phyloP scores from a whole-genome alignment of 1,139 yeast species.

The Candida sojae region DNA sequence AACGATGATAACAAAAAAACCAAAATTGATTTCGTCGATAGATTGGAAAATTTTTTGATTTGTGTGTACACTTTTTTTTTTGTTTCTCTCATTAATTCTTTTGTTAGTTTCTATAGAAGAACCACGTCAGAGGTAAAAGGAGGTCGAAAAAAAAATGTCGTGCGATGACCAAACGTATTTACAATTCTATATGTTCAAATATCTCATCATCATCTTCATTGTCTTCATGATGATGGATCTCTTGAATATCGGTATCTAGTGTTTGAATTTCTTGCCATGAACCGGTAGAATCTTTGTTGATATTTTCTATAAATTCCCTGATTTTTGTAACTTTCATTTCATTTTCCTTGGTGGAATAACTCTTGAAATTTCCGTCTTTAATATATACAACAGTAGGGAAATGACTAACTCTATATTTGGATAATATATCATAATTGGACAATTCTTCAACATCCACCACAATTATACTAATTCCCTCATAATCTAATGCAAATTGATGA shows the following conservation, averaged over 20 bases:
- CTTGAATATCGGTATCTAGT: constrained; percentile 12
- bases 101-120: neutral
- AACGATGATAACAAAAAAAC: too few relatives aligned
- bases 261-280: constrained; percentile 19
- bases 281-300: constrained; percentile 19
- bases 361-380: constrained; percentile 22
- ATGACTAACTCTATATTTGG: constrained; percentile 29
- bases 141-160: neutral
- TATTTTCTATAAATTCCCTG: constrained; percentile 21
- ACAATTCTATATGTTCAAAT: constrained; percentile 16
- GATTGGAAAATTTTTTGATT: neutral
- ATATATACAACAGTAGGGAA: constrained; percentile 37
- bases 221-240: neutral
- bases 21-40: neutral
- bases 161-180: neutral
- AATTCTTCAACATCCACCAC: constrained; percentile 27
- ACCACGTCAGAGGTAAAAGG: constrained; percentile 1
- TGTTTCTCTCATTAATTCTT: neutral
- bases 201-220: constrained; percentile 11
- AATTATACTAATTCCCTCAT: constrained; percentile 21
- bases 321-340: constrained; percentile 22
- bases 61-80: neutral
- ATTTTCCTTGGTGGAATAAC: constrained; percentile 18
- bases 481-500: constrained; percentile 27
- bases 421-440: constrained; percentile 21